Evolutionary conservation across 352 stramenopile genomes (phyloP), one percentile per base, ranked within the genome.

Genomic region (Pythium sukuiense): DNA sequence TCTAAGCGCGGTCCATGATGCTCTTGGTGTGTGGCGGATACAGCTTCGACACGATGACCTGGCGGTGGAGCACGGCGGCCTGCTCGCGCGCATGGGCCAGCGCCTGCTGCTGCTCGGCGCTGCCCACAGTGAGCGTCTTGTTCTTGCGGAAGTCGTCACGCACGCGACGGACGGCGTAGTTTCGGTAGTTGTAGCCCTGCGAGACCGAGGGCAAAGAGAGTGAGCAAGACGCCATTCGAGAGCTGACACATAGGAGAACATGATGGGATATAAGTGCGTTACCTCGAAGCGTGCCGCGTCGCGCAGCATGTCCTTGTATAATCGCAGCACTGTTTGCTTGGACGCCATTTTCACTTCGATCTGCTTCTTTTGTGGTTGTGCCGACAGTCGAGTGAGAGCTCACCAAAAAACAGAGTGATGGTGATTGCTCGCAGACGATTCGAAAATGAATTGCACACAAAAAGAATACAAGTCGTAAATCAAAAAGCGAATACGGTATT

Each of bases 121-220:
- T 85, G 43, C 73, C 83, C 4, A 57, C 27, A 32, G 73, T 29
- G 3, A 92, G 71, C 13, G 60, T 49, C 65, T 80, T 83, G 67
- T 90, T 80, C 74, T 84, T 85, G 69, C 69, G 84, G 63, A 92
- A 92, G n/a, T 90, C 81, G 50, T 89, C 79, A 61, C 83, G 84
- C 56, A 92, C 70, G 63, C 84, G 84, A 41, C 81, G 80, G 41
- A 74, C 59, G 30, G 80, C 77, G 69, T 92, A 92, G 59, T 72
- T 74, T 55, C 84, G 80, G 76, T 81, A 90, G 76, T 89, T 92
- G 74, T 92, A 90, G 58, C 73, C 80, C 84, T 92, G 49, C 32
- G 50, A 39, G 61, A 70, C 33, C 12, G 62, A 33, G 3, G 5
- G 0, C 32, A 64, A 2, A 63, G 5, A 50, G 54, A 26, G 48